Base-by-base conservation (phyloP, 495 filamentous ascomycete genomes). In the Xylaria acuta region DNA sequence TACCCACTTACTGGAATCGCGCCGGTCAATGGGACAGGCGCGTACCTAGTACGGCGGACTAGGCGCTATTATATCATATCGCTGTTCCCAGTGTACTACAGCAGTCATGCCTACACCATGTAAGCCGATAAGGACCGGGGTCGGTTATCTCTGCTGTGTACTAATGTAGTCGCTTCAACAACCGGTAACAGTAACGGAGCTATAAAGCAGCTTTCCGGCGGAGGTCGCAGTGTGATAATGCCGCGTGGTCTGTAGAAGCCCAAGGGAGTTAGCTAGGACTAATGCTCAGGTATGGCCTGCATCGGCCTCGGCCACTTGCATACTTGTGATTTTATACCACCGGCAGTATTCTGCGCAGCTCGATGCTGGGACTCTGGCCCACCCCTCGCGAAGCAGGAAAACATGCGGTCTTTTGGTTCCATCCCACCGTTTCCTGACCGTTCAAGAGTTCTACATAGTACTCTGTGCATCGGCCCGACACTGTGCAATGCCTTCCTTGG, bases 1-100 rank as follows among this genome's bases (percentile, higher is more conserved):
- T 67, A 67, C 49, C 64, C 65, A 67, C 65, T 12, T 43, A 9
- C 36, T 41, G 38, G 65, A n/a, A 38, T 56, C 47, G 65, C 47
- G 34, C 65, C 47, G 36, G 64, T 27, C 30, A 5, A 54, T n/a
- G 64, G 32, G 65, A 67, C 36, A 56, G 34, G 47, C 56, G 65
- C 41, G 54, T 40, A 25, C 22, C 1, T 47, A 25, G 40, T 41
- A 62, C 59, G 27, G 18, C 22, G 27, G 36, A 60, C 16, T 60
- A 38, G 30, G 56, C n/a, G 56, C 56, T 38, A 36, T 38, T 20
- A 12, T 38, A 12, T 38, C 58, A 60, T 38, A 60, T 6, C 34
- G 9, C 32, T 22, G 8, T 60, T 60, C 20, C 18, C 36, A 36
- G 18, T 47, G n/a, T n/a, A n/a, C n/a, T n/a, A n/a, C n/a, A n/a